These are phyloP conservation scores for Cinnamomum chago DNA, from an alignment of 164 flowering plant genomes.

Conservation along the genomic window DNA sequence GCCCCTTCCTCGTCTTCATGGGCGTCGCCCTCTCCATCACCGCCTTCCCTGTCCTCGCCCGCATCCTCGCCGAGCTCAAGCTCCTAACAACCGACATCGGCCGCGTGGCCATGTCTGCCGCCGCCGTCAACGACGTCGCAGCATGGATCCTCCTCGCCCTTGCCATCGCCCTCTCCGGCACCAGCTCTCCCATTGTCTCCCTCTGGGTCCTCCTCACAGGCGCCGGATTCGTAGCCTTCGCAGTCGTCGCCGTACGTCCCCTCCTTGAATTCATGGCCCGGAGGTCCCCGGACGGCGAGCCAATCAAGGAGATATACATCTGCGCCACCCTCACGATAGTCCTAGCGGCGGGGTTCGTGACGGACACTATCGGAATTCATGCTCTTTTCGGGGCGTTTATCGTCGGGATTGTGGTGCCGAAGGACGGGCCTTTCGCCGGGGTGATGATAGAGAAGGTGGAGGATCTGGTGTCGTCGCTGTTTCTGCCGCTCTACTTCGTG, in stretches of 20 bases:
- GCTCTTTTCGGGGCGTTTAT: constrained; percentile 28
- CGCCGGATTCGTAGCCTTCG: constrained; percentile 12
- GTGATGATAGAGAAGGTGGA: constrained; percentile 28
- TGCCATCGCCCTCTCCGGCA: constrained; percentile 28
- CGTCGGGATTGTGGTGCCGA: constrained; percentile 22
- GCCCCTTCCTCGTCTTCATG: constrained; percentile 33
- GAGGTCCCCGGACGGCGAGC: constrained; percentile 23
- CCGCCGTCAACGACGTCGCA: constrained; percentile 33
- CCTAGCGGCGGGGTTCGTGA: constrained; percentile 22
- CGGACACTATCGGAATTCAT: constrained; percentile 27
- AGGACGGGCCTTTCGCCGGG: constrained; percentile 26
- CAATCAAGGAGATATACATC: constrained; percentile 23
- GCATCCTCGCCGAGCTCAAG: constrained; percentile 32
- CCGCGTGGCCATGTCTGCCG: constrained; percentile 34
- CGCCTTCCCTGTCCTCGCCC: constrained; percentile 36
- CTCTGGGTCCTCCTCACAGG: constrained; percentile 24
- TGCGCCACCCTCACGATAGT: constrained; percentile 18
- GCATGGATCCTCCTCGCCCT: constrained; percentile 36
- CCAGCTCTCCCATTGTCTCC: constrained; percentile 17
- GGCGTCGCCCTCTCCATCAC: constrained; percentile 35
- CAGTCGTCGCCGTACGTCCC: constrained; percentile 13
- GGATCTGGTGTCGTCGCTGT: constrained; percentile 24
- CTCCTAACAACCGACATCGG: constrained; percentile 33
- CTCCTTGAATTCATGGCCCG: constrained; percentile 17
- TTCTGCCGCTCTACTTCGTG: constrained; percentile 29